Evolutionary conservation across 2,329 filamentous ascomycete species (phyloP).

Genomic region (Aureobasidium uvarum): DNA sequence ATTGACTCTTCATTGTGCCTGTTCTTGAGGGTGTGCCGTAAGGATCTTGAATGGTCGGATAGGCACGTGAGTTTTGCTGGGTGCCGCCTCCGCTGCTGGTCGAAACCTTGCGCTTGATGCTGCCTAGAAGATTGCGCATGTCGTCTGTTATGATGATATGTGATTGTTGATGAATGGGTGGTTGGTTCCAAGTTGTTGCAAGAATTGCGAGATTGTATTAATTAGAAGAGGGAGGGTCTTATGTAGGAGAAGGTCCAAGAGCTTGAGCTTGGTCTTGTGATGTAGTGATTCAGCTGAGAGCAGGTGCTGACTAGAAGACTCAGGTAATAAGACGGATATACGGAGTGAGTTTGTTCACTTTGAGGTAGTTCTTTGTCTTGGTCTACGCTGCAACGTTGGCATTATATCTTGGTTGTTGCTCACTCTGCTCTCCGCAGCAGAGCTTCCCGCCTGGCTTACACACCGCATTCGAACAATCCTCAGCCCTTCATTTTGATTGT

Average conservation of each 20-base stretch:
- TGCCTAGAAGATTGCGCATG: constrained; percentile 15
- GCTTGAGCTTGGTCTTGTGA: constrained; percentile 6
- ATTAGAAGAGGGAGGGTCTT: background rate
- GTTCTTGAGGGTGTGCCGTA: constrained; percentile 16
- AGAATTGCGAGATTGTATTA: too few species aligned
- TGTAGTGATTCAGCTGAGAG: constrained; percentile 1
- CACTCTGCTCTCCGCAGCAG: background rate
- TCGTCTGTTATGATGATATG: constrained; percentile 16
- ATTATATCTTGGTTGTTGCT: constrained; percentile 14
- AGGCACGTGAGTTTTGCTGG: constrained; percentile 1
- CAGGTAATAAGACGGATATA: constrained; percentile 17
- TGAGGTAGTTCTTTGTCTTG: constrained; percentile 15
- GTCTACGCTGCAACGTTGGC: background rate
- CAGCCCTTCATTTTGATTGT: background rate
- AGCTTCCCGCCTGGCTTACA: background rate
- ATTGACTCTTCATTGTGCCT: constrained; percentile 4
- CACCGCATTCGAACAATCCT: background rate
- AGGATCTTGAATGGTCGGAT: constrained; percentile 11
- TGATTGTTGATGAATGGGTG: background rate
- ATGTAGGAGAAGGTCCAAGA: constrained; percentile 5
- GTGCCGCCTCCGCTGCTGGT: background rate
- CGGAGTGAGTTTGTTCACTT: background rate
- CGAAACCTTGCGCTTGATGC: constrained; percentile 25
- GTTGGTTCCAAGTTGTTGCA: background rate
- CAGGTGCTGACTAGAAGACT: background rate